Percentiles rank a stretch among this genome's conserved stretches.
Evolutionary conservation across 2,329 filamentous ascomycete genomes (phyloP).

Genomic region (Fusarium papillatum): DNA sequence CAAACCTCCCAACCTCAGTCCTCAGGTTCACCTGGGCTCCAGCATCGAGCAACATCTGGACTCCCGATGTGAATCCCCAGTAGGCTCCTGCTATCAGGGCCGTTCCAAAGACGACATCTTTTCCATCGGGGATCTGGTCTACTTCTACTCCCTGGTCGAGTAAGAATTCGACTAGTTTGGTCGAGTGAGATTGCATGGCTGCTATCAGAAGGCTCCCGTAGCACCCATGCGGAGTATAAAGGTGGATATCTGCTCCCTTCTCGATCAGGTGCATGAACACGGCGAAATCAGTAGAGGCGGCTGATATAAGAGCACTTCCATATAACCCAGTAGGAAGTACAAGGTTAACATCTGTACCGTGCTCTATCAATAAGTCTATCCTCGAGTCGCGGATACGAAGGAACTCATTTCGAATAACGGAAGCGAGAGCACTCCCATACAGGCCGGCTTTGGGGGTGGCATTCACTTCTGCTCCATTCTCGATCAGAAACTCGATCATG

Average conservation of each 20-base stretch:
- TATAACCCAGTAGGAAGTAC: neutral
- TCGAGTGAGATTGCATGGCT: neutral
- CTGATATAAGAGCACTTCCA: neutral
- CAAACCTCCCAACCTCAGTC: neutral
- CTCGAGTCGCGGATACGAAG: fast-evolving
- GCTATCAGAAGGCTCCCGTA: neutral
- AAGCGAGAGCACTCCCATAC: neutral
- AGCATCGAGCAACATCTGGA: neutral
- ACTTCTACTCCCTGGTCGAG: neutral
- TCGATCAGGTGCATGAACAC: neutral
- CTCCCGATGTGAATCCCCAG: neutral
- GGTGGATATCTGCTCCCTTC: neutral
- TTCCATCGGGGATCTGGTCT: neutral
- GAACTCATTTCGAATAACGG: neutral
- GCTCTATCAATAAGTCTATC: neutral
- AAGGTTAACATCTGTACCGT: neutral
- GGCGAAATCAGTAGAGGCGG: neutral
- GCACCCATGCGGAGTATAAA: neutral
- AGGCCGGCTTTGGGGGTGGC: neutral
- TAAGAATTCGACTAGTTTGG: neutral
- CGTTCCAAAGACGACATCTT: neutral
- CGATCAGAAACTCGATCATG: neutral
- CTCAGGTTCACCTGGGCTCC: neutral
- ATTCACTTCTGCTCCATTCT: neutral
- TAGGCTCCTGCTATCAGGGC: neutral